A percentile compares a stretch with the other conserved stretches of the same genome.
Conservation (phyloP, 805 yeast species). For the Wickerhamomyces sydowiorum region DNA sequence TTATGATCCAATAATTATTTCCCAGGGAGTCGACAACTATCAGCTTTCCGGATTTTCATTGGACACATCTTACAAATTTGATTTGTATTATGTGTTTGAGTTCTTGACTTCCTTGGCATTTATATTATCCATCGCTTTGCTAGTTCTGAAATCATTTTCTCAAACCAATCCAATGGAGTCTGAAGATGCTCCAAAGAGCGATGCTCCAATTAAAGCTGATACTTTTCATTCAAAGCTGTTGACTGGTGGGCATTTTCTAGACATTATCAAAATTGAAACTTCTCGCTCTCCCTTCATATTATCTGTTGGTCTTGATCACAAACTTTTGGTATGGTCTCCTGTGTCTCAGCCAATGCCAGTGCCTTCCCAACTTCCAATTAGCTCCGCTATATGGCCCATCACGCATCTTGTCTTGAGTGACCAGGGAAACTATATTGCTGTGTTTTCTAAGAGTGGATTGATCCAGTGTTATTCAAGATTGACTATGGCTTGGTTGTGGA, state of each 20-base stretch:
- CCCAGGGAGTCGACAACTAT: slow-evolving; percentile 1
- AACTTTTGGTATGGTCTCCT: slow-evolving; percentile 71
- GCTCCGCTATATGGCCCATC: slow-evolving; percentile 54
- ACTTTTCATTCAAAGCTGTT: slow-evolving; percentile 34
- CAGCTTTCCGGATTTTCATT: slow-evolving; percentile 11
- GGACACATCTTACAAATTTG: slow-evolving; percentile 35
- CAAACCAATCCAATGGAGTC: slow-evolving; percentile 10
- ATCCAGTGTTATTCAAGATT: slow-evolving; percentile 59
- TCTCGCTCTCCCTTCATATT: slow-evolving; percentile 60
- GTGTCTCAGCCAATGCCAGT: slow-evolving; percentile 39
- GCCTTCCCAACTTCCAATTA: slow-evolving; percentile 38
- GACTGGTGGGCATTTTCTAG: slow-evolving; percentile 52
- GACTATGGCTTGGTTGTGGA: slow-evolving; percentile 54
- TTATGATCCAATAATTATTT: slow-evolving; percentile 22
- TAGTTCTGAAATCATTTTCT: slow-evolving; percentile 37
- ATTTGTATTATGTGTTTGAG: slow-evolving; percentile 50
- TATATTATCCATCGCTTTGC: slow-evolving; percentile 41
- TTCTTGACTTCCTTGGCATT: slow-evolving; percentile 45
- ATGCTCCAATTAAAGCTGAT: slow-evolving; percentile 12
- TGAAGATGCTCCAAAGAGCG: slow-evolving; percentile 15
- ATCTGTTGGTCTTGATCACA: slow-evolving; percentile 69
- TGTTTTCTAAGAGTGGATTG: slow-evolving; percentile 45
- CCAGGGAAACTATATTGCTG: slow-evolving; percentile 52
- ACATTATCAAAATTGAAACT: slow-evolving; percentile 54
- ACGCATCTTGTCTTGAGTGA: slow-evolving; percentile 49